Percentiles rank a stretch among this genome's conserved stretches.
phyloP scores from a whole-genome alignment of 306 rosid species.

The Sphenostylis stenocarpa region DNA sequence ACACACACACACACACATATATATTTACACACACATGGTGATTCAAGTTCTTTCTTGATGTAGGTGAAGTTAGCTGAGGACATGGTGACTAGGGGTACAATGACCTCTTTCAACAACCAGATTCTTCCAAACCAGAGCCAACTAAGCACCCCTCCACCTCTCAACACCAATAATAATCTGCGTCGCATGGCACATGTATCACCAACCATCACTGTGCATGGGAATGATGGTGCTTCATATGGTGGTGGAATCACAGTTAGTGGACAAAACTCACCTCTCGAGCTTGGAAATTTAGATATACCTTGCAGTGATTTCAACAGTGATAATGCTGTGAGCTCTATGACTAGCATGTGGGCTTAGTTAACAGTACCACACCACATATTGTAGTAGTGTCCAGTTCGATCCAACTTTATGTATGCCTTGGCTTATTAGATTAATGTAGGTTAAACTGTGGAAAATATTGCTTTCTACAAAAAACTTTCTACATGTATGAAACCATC shows the following conservation, averaged over 20 bases:
- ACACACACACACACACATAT: no score
- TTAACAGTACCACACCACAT: not conserved
- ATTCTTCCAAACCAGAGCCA: conserved; percentile 53
- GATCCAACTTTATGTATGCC: not conserved
- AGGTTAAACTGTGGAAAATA: not conserved
- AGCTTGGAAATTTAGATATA: not conserved
- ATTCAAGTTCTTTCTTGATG: no score
- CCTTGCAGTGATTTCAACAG: conserved; percentile 33
- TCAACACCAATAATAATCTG: conserved; percentile 18
- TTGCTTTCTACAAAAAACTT: not conserved
- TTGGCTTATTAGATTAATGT: conserved; percentile 9
- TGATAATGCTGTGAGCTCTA: conserved; percentile 49
- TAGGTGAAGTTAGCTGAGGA: conserved; percentile 82
- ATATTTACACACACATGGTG: no score
- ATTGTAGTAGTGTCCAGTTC: not conserved
- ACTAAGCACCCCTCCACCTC: conserved; percentile 37
- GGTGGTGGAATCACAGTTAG: conserved; percentile 24
- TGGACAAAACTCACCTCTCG: not conserved
- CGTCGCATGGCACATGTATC: conserved; percentile 46
- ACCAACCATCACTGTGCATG: conserved; percentile 50
- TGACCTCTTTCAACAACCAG: conserved; percentile 47
- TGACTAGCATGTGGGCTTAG: conserved; percentile 43
- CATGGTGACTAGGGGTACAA: conserved; percentile 63
- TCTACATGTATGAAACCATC: not conserved
- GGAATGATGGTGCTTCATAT: conserved; percentile 41